These are phyloP conservation scores for Primulina eburnea DNA, from an alignment of 257 asterid genomes.

Conservation along the genomic window DNA sequence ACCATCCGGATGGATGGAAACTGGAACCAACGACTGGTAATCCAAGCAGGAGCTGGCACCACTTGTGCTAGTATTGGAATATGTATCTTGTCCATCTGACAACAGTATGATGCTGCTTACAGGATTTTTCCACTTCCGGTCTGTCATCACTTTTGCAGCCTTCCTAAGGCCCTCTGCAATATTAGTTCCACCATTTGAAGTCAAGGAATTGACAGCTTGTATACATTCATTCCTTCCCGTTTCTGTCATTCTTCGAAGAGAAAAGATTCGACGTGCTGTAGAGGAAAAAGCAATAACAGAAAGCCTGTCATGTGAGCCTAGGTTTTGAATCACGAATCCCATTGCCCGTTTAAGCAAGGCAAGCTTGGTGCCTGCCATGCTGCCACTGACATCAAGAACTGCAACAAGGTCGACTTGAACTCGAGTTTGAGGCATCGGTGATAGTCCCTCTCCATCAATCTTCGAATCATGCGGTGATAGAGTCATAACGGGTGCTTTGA, in stretches of 20 bases:
- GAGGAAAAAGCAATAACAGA: conserved; percentile 88
- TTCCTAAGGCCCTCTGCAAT: conserved; percentile 70
- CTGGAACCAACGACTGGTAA: conserved; percentile 53
- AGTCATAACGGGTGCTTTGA: conserved; percentile 62
- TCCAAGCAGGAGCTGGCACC: conserved; percentile 20
- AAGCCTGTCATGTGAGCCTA: conserved; percentile 83
- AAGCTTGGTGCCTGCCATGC: conserved; percentile 96
- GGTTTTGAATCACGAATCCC: conserved; percentile 83
- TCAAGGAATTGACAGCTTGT: conserved; percentile 74
- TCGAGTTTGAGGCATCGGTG: conserved; percentile 38
- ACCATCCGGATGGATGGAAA: conserved; percentile 42
- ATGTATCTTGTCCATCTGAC: conserved; percentile 94
- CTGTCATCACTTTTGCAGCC: conserved; percentile 71
- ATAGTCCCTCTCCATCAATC: conserved; percentile 30
- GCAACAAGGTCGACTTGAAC: conserved; percentile 86
- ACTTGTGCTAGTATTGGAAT: conserved; percentile 32
- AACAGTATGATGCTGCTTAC: conserved; percentile 69
- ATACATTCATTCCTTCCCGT: conserved; percentile 66
- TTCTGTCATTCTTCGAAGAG: conserved; percentile 72
- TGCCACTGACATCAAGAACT: conserved; percentile 91
- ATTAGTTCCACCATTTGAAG: conserved; percentile 85
- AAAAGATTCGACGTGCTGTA: conserved; percentile 76
- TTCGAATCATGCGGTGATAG: conserved; percentile 21
- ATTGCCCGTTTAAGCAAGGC: conserved; percentile 86
- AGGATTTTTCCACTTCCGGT: conserved; percentile 66